Conservation (phyloP, 2,329 filamentous ascomycete genomes). For the Madurella mycetomatis region DNA sequence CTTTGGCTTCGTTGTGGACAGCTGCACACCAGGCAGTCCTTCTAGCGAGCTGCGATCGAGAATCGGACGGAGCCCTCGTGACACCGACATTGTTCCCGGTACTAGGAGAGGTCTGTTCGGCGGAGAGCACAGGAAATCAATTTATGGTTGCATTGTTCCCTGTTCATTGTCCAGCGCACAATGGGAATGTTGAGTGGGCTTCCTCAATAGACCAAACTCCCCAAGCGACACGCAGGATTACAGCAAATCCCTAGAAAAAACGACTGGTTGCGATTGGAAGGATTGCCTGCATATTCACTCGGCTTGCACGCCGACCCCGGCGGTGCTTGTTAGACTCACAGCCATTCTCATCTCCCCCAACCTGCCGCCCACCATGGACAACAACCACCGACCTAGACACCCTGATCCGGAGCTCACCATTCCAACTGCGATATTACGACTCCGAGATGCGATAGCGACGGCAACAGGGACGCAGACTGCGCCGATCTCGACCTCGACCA, state of each 20-base stretch:
- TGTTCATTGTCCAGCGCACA: conserved; percentile 13
- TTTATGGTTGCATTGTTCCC: neutral
- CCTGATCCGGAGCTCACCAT: conserved; percentile 23
- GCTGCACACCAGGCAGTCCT: too few relatives aligned
- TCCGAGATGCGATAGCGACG: conserved; percentile 11
- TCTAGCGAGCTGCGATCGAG: too few relatives aligned
- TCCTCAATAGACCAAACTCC: conserved; percentile 9
- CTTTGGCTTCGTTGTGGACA: neutral
- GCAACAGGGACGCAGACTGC: conserved; percentile 22
- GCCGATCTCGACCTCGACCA: conserved; percentile 42
- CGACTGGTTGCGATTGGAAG: neutral
- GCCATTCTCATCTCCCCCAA: neutral
- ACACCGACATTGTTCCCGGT: conserved; percentile 4
- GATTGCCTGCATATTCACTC: neutral
- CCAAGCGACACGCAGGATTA: neutral
- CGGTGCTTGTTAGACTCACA: conserved; percentile 1
- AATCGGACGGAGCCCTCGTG: neutral
- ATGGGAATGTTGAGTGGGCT: conserved; percentile 13
- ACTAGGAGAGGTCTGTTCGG: neutral
- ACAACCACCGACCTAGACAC: conserved; percentile 28
- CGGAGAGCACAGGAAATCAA: conserved; percentile 3
- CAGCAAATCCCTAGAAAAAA: neutral
- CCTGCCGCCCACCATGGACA: conserved; percentile 29
- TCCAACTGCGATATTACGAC: conserved; percentile 12
- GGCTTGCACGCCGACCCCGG: neutral